A percentile compares a stretch with the other conserved stretches of the same genome.
phyloP scores from a whole-genome alignment of 2,329 filamentous ascomycete genomes.

The Apiospora arundinis region DNA sequence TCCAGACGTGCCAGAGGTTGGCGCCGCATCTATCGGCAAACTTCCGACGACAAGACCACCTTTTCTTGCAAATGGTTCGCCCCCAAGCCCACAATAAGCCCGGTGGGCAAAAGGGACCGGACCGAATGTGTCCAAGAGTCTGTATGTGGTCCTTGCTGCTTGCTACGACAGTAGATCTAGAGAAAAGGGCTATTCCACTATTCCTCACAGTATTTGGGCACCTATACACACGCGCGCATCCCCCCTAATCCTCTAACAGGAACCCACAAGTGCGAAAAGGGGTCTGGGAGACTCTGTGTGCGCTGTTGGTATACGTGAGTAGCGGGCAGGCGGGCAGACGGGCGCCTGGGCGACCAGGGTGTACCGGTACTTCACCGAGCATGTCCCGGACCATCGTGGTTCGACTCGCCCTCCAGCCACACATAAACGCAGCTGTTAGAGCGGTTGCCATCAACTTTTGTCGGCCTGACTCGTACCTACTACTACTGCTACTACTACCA shows the following conservation, averaged over 20 bases:
- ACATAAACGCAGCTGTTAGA: not conserved
- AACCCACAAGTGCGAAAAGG: slow-evolving; percentile 8
- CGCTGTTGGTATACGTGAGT: too few relatives aligned
- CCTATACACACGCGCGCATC: not conserved
- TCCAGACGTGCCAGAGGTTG: not conserved
- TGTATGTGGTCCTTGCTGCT: not conserved
- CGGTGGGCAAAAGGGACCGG: slow-evolving; percentile 6
- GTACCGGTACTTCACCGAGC: slow-evolving; percentile 16
- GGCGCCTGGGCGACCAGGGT: slow-evolving; percentile 5
- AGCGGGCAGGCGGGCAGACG: not conserved
- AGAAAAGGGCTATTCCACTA: not conserved
- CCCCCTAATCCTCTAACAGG: not conserved
- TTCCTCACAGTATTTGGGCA: slow-evolving; percentile 12
- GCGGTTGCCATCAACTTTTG: not conserved
- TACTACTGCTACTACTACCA: too few relatives aligned
- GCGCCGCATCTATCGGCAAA: slow-evolving; percentile 16
- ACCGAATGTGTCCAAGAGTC: slow-evolving; percentile 13
- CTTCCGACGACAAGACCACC: slow-evolving; percentile 9
- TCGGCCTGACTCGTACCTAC: slow-evolving; percentile 6
- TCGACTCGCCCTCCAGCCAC: slow-evolving; percentile 13
- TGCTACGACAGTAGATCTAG: not conserved
- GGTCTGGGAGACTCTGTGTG: not conserved
- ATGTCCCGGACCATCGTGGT: slow-evolving; percentile 8
- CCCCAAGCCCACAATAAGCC: slow-evolving; percentile 17
- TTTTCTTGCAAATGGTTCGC: slow-evolving; percentile 12